Base-by-base conservation (phyloP, 805 yeast species). In the Candida ficus region DNA sequence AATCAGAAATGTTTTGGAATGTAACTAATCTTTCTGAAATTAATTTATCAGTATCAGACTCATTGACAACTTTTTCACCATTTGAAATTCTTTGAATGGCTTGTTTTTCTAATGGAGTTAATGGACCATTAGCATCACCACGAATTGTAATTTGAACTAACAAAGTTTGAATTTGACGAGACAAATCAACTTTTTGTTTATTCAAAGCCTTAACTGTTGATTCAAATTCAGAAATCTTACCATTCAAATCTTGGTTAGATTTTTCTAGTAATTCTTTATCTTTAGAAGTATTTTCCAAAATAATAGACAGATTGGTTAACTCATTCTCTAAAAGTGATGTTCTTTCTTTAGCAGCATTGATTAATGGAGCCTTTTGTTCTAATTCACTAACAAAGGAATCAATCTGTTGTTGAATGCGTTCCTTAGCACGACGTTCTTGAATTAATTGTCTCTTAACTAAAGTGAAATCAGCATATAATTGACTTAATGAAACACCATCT, bases 131-230 rank as follows among this genome's bases (percentile, higher is more conserved):
- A n/a, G 75, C 66, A 37, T 70, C 71, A 11, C 71, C 75, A 34
- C 78, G 70, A 2, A 83, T 64, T 22, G 78, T 69, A 2, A 85
- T 68, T 54, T 84, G 87, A 13, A 83, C 73, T 29, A 91, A 67
- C 28, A 89, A 68, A 36, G 71, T 73, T 49, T 85, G 87, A n/a
- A 93, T 73, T 58, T 91, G 98, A 32, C 80, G 77, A 7, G 95
- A 85, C 29, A 91, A 64, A 54, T 91, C 97, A 22, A 71, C 63
- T 32, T 82, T 74, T 47, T 82, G 78, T 42, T 72, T 75, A 33
- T 72, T 69, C 46, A 83, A 58, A 5, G 74, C 47, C 19, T 70
- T 45, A 18, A 66, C 60, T 21, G 63, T 61, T 5, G 46, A 30
- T 59, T 71, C 56, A 52, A 66, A 51, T 29, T 62, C 60, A 18